phyloP scores from a whole-genome alignment of 2,329 filamentous ascomycete species.

The Cytospora mali region DNA sequence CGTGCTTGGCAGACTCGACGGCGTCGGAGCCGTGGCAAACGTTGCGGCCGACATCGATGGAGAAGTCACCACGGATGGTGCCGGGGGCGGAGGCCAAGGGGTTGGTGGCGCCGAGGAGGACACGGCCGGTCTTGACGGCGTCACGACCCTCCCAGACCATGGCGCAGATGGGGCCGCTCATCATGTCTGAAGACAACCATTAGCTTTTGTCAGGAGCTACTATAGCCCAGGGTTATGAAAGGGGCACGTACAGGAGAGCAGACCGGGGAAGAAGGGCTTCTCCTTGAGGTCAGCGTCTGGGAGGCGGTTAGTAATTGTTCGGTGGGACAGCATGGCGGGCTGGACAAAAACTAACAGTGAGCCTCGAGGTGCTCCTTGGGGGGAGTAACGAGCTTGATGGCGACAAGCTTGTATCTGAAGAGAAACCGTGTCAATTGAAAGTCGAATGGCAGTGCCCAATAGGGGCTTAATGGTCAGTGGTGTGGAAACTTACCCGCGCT shows the following conservation, averaged over 20 bases:
- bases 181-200: conserved; percentile 72
- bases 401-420: conserved; percentile 90
- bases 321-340: conserved; percentile 20
- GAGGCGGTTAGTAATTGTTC: conserved; percentile 35
- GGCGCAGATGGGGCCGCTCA: conserved; percentile 93
- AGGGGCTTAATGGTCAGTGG: not conserved
- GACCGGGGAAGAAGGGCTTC: conserved; percentile 97
- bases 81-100: conserved; percentile 90
- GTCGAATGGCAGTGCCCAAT: conserved; percentile 17
- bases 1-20: conserved; percentile 97
- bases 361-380: conserved; percentile 95
- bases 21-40: conserved; percentile 96
- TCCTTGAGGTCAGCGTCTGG: conserved; percentile 80
- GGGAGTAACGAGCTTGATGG: conserved; percentile 92
- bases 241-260: conserved; percentile 76
- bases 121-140: conserved; percentile 96
- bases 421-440: conserved; percentile 17
- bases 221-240: not conserved
- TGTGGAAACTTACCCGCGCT: conserved; percentile 70
- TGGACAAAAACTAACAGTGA: conserved; percentile 67
- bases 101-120: conserved; percentile 98
- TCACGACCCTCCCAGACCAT: conserved; percentile 99
- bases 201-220: conserved; percentile 13
- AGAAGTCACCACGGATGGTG: conserved; percentile 95
- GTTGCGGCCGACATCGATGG: conserved; percentile 58